Base-by-base conservation (phyloP, 116 monocot genomes). In the Cymodocea nodosa region DNA sequence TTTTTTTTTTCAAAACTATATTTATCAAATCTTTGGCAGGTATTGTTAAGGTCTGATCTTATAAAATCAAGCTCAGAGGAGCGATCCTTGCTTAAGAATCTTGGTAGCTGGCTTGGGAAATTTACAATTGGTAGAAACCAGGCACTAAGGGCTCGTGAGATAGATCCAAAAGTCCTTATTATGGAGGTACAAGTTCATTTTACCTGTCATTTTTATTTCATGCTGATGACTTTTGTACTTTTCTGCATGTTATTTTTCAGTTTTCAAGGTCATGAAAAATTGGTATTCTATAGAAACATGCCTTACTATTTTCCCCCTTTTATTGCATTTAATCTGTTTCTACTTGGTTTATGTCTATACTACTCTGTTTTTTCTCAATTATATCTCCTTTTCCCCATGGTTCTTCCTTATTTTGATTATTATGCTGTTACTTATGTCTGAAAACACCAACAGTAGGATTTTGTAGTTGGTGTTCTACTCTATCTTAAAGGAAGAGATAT, bases 51-150 rank as follows among this genome's bases (percentile, higher is more conserved):
- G 66, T 95, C 95, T 9, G 85, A 95, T 58, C 90, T 87, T 35
- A 87, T 95, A 77, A 95, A 95, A 74, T 90, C 95, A 70, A 95
- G 90, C 85, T 95, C 95, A 54, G 95, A 90, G 59, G 95, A 95
- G 60, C 87, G 95, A 4, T 95, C 95, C 11, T 79, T 95, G 58
- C 87, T 95, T 30, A 95, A 95, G 77, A 95, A 90, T 82, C 85
- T 95, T 73, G 95, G 95, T 66, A 95, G 95, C 71, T 95, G 90
- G 90, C 87, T 95, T 66, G 95, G 95, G 23, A 95, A 95, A 67
- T 83, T 87, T 54, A 94, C 94, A n/a, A 94, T 94, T 62, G 94
- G 94, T 56, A 84, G 86, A 73, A 89, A 94, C 64, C 89, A 89
- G 71, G 74, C 77, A 50, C 68, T 94, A 66, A 72, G 81, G 35